Conservation (phyloP, 331 rosid genomes). For the Dryas integrifolia region DNA sequence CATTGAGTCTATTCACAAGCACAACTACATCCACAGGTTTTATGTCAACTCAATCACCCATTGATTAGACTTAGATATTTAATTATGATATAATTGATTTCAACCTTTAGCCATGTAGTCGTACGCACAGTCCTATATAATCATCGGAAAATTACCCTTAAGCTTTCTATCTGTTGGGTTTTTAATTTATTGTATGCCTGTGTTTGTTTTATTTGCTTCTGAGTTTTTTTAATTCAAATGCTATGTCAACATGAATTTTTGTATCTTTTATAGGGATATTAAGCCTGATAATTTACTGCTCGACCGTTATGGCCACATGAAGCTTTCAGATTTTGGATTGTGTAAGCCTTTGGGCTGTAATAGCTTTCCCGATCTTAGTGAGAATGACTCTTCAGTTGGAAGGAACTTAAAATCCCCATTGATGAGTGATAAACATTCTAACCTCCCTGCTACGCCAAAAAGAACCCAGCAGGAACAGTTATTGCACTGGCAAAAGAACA, state of each 20-base stretch:
- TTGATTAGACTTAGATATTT: background rate
- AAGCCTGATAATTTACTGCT: slow-evolving; percentile 84
- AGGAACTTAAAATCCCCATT: slow-evolving; percentile 19
- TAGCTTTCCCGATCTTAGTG: slow-evolving; percentile 58
- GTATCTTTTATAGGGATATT: slow-evolving; percentile 58
- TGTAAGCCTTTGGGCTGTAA: slow-evolving; percentile 78
- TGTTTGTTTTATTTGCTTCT: slow-evolving; percentile 2
- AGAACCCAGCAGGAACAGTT: slow-evolving; percentile 53
- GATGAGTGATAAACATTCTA: slow-evolving; percentile 25
- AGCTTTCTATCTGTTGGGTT: background rate
- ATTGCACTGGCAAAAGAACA: slow-evolving; percentile 53
- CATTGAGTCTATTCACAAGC: slow-evolving; percentile 82
- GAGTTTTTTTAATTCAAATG: slow-evolving; percentile 4
- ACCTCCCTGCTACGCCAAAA: slow-evolving; percentile 25
- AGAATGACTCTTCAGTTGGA: slow-evolving; percentile 32
- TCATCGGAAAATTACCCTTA: background rate
- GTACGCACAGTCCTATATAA: background rate
- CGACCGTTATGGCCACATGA: slow-evolving; percentile 73
- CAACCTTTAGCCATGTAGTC: background rate
- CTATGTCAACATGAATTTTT: slow-evolving; percentile 8
- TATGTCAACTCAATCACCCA: background rate
- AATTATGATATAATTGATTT: background rate
- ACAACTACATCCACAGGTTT: slow-evolving; percentile 78
- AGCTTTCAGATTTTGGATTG: slow-evolving; percentile 83
- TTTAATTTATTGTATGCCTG: background rate